Evolutionary conservation across 805 yeast species (phyloP), one percentile per base, ranked within the genome.

Genomic region (Monosporozyma siamensis): DNA sequence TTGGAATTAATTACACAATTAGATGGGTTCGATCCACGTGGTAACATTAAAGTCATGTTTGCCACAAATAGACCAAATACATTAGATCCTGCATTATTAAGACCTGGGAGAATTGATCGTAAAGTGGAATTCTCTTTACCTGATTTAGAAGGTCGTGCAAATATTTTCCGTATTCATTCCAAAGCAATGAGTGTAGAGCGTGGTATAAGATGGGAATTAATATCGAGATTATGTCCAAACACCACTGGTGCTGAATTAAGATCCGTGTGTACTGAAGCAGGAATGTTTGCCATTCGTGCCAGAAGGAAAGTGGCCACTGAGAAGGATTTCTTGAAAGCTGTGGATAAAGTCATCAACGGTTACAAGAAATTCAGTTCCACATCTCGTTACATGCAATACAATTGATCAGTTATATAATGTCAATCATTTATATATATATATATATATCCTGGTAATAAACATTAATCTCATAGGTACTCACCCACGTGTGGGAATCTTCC

Each of bases 61-160:
- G 99, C 99, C 34, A 92, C 99, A 12, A 92, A 92, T 67, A 78
- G 98, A 68, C 98, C 97, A 48, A 90, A 92, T 66, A 92, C 97
- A 0, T 75, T 92, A 61, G 99, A 92, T 61, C 98, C 98, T 23
- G 99, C 99, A 1, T 71, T 92, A 61, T 71, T 92, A 57, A 82
- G 99, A 69, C 98, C 99, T 3, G 99, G 99, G 38, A 82, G 99
- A 75, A 90, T 92, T 55, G 99, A 92, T 68, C 83, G 99, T 67
- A 92, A 90, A 66, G 98, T 92, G 27, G 99, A 92, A 66, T 92
- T 92, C 61, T 82, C 95, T 6, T 69, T 92, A 54, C 98, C 99
- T 2, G 98, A 92, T 61, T 70, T 92, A 51, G 98, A 92, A 62
- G 99, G 98, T 39, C 78, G 99, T 52, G 97, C 98, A 31, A 90